Evolutionary conservation across 78 protist genomes (phyloP).

Genomic region (Dictyostelium brefeldianum): DNA sequence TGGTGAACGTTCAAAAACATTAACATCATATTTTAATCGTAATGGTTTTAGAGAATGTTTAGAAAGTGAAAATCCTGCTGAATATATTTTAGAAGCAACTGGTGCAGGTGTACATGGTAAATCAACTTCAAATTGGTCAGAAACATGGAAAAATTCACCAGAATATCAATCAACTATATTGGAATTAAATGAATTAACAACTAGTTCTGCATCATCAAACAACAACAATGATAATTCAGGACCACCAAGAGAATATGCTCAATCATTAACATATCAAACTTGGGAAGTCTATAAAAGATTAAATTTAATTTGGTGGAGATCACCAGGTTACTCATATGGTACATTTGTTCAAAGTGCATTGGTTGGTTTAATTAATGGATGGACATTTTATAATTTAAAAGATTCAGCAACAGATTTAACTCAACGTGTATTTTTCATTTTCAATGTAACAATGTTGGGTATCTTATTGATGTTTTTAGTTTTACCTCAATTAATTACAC

Average conservation of each 20-base stretch:
- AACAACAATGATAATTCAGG: neutral
- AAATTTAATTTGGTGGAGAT: slow-evolving; percentile 68
- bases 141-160: slow-evolving; percentile 65
- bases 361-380: slow-evolving; percentile 25
- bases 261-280: neutral
- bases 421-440: slow-evolving; percentile 33
- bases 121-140: slow-evolving; percentile 26
- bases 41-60: slow-evolving; percentile 37
- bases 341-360: slow-evolving; percentile 29
- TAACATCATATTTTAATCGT: slow-evolving; percentile 42
- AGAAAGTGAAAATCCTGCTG: slow-evolving; percentile 80
- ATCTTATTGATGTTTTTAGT: slow-evolving; percentile 44
- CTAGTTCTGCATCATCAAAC: neutral
- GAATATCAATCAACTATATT: neutral
- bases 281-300: slow-evolving; percentile 70
- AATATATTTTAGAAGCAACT: slow-evolving; percentile 76
- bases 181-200: slow-evolving; percentile 1
- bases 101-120: slow-evolving; percentile 73
- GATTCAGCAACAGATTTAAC: slow-evolving; percentile 43
- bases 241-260: slow-evolving; percentile 61
- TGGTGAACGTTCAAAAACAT: slow-evolving; percentile 40
- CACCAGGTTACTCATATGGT: slow-evolving; percentile 43
- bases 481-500: slow-evolving; percentile 39
- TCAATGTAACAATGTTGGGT: slow-evolving; percentile 20
- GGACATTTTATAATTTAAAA: slow-evolving; percentile 45